These are phyloP conservation scores for Auricularia sp. DNA, from an alignment of 768 basidiomycete genomes.

Conservation along the genomic window DNA sequence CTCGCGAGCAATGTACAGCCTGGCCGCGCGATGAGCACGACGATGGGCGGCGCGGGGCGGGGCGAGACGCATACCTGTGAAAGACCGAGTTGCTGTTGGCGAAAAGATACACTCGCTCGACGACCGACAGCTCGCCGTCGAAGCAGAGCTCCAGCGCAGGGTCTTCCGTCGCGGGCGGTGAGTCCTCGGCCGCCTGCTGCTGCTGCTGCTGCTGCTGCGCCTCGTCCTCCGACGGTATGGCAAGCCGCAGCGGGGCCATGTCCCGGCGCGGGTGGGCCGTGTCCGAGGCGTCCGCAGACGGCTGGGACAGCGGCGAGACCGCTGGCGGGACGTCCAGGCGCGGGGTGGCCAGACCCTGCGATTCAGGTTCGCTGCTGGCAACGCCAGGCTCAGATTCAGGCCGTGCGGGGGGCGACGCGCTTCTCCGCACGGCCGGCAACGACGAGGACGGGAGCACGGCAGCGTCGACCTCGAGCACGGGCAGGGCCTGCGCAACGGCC, in stretches of 20 bases:
- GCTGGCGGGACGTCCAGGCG: not conserved
- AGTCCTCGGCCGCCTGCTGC: not conserved
- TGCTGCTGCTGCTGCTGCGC: not conserved
- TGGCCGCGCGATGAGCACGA: conserved; percentile 12
- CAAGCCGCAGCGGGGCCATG: not conserved
- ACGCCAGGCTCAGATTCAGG: not conserved
- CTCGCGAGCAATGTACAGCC: conserved; percentile 76
- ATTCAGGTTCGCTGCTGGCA: not conserved
- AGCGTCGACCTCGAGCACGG: not conserved
- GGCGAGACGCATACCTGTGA: conserved; percentile 29
- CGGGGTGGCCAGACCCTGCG: not conserved
- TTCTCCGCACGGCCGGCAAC: not conserved
- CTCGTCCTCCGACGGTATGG: not conserved
- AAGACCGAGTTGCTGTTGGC: conserved; percentile 63
- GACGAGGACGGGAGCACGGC: not conserved
- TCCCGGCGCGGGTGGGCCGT: not conserved
- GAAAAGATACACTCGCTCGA: conserved; percentile 90
- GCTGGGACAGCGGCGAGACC: not conserved
- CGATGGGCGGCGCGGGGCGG: not conserved
- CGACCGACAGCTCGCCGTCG: conserved; percentile 75
- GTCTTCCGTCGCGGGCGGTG: not conserved
- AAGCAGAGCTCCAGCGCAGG: conserved; percentile 27
- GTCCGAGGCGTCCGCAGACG: not conserved
- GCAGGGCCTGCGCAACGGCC: not conserved
- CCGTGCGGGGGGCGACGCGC: not conserved